Evolutionary conservation across 176 grass and related monocot genomes (phyloP).

Genomic region (Oropetium thomaeum): DNA sequence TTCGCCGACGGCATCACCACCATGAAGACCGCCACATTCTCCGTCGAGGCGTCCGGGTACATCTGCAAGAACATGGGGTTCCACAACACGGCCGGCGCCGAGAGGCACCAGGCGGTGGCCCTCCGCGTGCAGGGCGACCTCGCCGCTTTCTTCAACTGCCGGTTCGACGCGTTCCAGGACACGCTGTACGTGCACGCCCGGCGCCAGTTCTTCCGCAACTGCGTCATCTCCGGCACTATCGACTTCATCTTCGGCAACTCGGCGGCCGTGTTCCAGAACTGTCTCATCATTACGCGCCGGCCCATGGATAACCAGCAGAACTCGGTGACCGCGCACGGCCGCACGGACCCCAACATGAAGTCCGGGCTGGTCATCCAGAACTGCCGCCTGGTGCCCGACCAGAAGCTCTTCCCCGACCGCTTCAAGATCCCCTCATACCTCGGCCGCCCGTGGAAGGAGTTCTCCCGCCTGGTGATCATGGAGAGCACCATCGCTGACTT

Average conservation of each 20-base stretch:
- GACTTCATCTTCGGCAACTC: conserved; percentile 95
- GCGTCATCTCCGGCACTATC: conserved; percentile 75
- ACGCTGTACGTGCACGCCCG: conserved; percentile 62
- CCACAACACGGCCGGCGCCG: conserved; percentile 81
- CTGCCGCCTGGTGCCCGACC: conserved; percentile 60
- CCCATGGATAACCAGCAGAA: conserved; percentile 77
- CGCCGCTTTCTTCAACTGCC: conserved; percentile 58
- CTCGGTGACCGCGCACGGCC: conserved; percentile 72
- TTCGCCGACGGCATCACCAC: conserved; percentile 59
- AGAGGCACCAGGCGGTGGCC: conserved; percentile 74
- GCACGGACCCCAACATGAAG: conserved; percentile 64
- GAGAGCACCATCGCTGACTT: conserved; percentile 63
- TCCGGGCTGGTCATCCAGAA: conserved; percentile 80
- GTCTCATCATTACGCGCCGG: conserved; percentile 60
- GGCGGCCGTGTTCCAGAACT: conserved; percentile 75
- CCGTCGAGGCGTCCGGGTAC: conserved; percentile 50
- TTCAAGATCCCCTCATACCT: conserved; percentile 70
- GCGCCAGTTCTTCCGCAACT: conserved; percentile 83
- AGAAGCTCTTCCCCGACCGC: conserved; percentile 47
- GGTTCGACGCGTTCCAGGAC: conserved; percentile 87
- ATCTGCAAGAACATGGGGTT: conserved; percentile 94
- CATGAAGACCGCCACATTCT: conserved; percentile 68
- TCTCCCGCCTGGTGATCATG: conserved; percentile 65
- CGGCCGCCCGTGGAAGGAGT: conserved; percentile 73
- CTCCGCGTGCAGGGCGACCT: conserved; percentile 60